Evolutionary conservation across 169 alveolate species (phyloP).

Genomic region (Eimeria praecox): DNA sequence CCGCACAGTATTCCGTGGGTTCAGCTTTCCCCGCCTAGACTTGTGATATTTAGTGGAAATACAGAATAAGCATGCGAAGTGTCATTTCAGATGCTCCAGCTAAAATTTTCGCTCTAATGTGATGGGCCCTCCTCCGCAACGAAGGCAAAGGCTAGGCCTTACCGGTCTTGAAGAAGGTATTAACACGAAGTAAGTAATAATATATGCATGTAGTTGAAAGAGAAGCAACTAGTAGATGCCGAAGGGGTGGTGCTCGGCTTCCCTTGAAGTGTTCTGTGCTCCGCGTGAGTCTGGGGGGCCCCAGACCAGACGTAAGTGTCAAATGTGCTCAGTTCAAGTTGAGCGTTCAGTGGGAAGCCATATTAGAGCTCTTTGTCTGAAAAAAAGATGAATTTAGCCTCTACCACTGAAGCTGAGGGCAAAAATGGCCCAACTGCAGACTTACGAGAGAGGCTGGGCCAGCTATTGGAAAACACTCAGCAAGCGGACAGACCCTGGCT

Average conservation of each 20-base stretch:
- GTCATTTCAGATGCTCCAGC: background rate
- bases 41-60: background rate
- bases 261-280: background rate
- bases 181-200: background rate
- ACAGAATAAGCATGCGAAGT: background rate
- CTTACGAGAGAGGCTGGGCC: background rate
- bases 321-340: background rate
- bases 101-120: background rate
- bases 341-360: background rate
- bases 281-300: background rate
- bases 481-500: constrained; percentile 70
- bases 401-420: background rate
- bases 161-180: background rate
- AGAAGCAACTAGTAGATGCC: background rate
- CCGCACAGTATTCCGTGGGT: background rate
- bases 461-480: constrained; percentile 3
- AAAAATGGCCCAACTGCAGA: background rate
- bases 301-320: background rate
- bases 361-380: background rate
- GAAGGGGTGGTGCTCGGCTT: background rate
- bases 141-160: background rate
- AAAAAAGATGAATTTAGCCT: background rate
- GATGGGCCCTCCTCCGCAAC: background rate
- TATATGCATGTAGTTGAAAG: background rate
- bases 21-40: background rate